Evolutionary conservation across 768 basidiomycete genomes (phyloP).

Genomic region (Cyathus striatus): DNA sequence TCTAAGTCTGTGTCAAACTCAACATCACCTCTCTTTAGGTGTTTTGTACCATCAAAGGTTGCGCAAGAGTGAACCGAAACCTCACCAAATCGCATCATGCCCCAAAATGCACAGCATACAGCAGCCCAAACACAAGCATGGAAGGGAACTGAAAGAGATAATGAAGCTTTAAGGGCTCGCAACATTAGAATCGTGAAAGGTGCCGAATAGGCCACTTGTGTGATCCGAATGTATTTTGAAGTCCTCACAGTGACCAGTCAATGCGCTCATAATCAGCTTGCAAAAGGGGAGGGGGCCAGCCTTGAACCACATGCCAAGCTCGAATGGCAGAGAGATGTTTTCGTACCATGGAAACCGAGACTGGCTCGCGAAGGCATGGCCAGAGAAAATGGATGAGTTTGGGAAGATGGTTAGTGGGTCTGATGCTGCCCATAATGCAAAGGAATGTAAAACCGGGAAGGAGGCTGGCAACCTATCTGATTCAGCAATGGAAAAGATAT

Average conservation of each 20-base stretch:
- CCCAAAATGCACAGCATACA: not conserved
- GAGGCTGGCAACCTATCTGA: conserved; percentile 16
- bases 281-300: conserved; percentile 26
- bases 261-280: too few species aligned
- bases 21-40: conserved; percentile 18
- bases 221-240: not conserved
- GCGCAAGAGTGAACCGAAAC: conserved; percentile 5
- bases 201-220: not conserved
- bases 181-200: not conserved
- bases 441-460: conserved; percentile 23
- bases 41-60: conserved; percentile 12
- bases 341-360: conserved; percentile 12
- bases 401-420: conserved; percentile 15
- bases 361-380: conserved; percentile 21
- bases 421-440: conserved; percentile 26
- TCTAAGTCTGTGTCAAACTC: conserved; percentile 15
- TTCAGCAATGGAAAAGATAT: conserved; percentile 24
- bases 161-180: not conserved
- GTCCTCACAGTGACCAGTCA: too few species aligned
- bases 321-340: conserved; percentile 31
- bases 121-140: not conserved
- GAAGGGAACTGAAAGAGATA: not conserved
- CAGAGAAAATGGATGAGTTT: not conserved
- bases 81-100: not conserved
- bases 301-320: conserved; percentile 34